Evolutionary conservation across 345 rosid genomes (phyloP).

Genomic region (Gossypium herbaceum): DNA sequence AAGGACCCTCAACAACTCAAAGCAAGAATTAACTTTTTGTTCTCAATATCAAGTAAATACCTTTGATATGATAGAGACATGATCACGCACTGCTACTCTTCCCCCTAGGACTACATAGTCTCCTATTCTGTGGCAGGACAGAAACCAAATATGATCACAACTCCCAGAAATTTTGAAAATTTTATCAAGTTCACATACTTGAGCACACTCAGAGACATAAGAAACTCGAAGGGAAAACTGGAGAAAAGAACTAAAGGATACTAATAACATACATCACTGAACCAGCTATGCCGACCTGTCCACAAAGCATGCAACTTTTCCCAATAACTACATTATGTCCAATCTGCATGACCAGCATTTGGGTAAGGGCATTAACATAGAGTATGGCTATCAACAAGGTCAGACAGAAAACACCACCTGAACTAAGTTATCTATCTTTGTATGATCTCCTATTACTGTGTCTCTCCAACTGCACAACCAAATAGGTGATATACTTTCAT

Average conservation of each 20-base stretch:
- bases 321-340: constrained; percentile 82
- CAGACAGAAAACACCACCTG: constrained; percentile 43
- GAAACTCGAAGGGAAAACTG: not conserved
- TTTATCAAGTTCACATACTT: not conserved
- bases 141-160: not conserved
- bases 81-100: constrained; percentile 67
- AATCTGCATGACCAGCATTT: constrained; percentile 38
- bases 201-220: not conserved
- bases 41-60: constrained; percentile 29
- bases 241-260: not conserved
- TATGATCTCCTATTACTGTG: constrained; percentile 61
- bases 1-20: not conserved
- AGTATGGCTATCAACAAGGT: constrained; percentile 7
- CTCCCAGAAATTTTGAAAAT: not conserved
- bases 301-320: constrained; percentile 73
- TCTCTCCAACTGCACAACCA: constrained; percentile 78
- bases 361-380: constrained; percentile 4
- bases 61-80: constrained; percentile 64
- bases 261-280: constrained; percentile 58
- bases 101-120: constrained; percentile 66
- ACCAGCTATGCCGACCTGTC: constrained; percentile 88
- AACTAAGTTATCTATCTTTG: constrained; percentile 84
- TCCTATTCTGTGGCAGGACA: constrained; percentile 46
- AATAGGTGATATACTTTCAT: constrained; percentile 11
- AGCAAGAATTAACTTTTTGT: not conserved